Evolutionary conservation across 805 yeast genomes (phyloP).

Genomic region (Monosporozyma solicola): DNA sequence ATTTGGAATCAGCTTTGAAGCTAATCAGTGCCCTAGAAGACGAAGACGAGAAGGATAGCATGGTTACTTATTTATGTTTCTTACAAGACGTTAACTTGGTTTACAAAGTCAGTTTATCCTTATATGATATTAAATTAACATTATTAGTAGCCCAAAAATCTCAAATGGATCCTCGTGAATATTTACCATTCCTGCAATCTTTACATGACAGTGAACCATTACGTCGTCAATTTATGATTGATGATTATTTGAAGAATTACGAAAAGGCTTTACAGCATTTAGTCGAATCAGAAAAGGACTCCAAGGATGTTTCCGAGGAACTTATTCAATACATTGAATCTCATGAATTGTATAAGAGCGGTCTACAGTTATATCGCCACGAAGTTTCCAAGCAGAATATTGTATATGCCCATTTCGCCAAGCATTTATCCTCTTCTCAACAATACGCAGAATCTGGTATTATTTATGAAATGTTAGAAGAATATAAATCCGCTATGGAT

Average conservation of each 20-base stretch:
- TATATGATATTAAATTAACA: conserved; percentile 75
- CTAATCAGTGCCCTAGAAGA: conserved; percentile 47
- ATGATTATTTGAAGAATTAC: conserved; percentile 60
- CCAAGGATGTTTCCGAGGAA: conserved; percentile 39
- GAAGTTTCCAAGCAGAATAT: conserved; percentile 44
- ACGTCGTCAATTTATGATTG: conserved; percentile 68
- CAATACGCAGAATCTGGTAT: conserved; percentile 69
- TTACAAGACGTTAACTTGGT: conserved; percentile 79
- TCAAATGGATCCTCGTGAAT: conserved; percentile 96
- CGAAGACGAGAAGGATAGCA: conserved; percentile 45
- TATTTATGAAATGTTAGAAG: conserved; percentile 59
- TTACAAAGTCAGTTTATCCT: conserved; percentile 69
- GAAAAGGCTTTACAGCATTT: conserved; percentile 64
- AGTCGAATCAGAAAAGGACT: conserved; percentile 35
- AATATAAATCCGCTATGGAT: conserved; percentile 53
- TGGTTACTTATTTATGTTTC: conserved; percentile 81
- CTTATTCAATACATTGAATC: conserved; percentile 57
- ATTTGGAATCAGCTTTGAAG: conserved; percentile 61
- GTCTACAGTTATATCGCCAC: conserved; percentile 53
- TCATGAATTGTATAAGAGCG: conserved; percentile 63
- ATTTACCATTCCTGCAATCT: conserved; percentile 80
- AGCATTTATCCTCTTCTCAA: conserved; percentile 44
- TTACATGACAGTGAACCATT: conserved; percentile 58
- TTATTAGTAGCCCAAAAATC: conserved; percentile 88
- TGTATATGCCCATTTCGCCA: conserved; percentile 57